Evolutionary conservation across 2,329 filamentous ascomycete species (phyloP).

Genomic region (Sclerotinia spermophila): DNA sequence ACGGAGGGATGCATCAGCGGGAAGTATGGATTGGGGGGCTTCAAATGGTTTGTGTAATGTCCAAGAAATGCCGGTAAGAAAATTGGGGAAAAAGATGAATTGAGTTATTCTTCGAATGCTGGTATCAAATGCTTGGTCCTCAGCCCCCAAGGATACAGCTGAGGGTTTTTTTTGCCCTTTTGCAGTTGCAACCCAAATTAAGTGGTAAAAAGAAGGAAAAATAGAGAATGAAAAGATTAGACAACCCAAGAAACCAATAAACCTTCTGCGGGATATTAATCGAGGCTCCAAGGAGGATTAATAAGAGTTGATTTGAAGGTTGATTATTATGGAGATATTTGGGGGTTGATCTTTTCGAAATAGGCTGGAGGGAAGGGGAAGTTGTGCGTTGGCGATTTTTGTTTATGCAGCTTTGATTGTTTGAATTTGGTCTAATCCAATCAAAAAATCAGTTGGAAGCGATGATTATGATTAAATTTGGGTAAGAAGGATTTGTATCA

Average conservation of each 20-base stretch:
- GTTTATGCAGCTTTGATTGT: conserved; percentile 9
- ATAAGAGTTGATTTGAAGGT: neutral
- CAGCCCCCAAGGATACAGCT: conserved; percentile 12
- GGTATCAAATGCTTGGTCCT: neutral
- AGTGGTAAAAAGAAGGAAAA: neutral
- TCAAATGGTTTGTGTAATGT: conserved; percentile 6
- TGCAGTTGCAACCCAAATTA: neutral
- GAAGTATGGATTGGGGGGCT: neutral
- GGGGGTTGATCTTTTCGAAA: conserved; percentile 10
- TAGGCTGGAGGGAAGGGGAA: neutral
- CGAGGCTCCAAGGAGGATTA: neutral
- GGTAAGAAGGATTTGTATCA: neutral
- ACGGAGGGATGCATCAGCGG: conserved; percentile 16
- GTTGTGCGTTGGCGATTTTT: conserved; percentile 10
- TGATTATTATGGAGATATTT: conserved; percentile 3
- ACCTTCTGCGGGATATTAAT: neutral
- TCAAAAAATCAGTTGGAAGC: neutral
- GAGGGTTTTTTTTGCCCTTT: conserved; percentile 7
- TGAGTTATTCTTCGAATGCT: conserved; percentile 2
- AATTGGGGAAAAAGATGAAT: neutral
- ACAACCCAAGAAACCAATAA: neutral
- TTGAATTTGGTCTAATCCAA: neutral
- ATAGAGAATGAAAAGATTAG: neutral
- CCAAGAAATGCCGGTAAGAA: neutral
- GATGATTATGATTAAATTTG: neutral